These are phyloP conservation scores for Rhizopogon sp. DNA, from an alignment of 768 basidiomycete genomes.

Conservation along the genomic window DNA sequence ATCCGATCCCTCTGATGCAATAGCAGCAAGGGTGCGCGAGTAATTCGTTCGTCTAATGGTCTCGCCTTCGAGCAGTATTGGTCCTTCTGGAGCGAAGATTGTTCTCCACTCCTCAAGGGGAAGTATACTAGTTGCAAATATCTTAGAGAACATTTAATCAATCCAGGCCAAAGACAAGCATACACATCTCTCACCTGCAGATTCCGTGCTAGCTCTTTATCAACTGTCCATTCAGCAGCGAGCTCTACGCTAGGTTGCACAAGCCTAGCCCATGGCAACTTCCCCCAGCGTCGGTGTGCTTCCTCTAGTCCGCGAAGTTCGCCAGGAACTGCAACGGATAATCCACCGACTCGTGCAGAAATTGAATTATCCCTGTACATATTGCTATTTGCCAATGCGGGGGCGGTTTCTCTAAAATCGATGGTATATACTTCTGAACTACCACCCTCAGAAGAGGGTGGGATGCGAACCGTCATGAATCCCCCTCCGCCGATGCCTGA, in stretches of 20 bases:
- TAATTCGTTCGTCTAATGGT: constrained; percentile 67
- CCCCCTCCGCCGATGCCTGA: constrained; percentile 88
- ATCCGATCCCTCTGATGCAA: constrained; percentile 72
- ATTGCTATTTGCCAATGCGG: constrained; percentile 60
- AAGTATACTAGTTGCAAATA: constrained; percentile 53
- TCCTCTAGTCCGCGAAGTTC: constrained; percentile 85
- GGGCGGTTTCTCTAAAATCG: constrained; percentile 89
- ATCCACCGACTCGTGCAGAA: constrained; percentile 65
- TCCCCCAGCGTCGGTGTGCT: constrained; percentile 81
- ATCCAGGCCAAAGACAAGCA: not conserved
- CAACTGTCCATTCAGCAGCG: constrained; percentile 77
- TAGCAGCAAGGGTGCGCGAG: constrained; percentile 66
- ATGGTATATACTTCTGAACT: constrained; percentile 64
- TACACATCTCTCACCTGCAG: constrained; percentile 48
- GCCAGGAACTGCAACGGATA: constrained; percentile 87
- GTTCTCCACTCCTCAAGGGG: constrained; percentile 67
- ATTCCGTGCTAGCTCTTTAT: constrained; percentile 67
- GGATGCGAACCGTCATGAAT: constrained; percentile 79
- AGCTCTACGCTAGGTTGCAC: constrained; percentile 72
- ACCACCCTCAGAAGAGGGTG: constrained; percentile 37
- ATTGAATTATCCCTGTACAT: constrained; percentile 67
- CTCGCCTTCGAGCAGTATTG: constrained; percentile 70
- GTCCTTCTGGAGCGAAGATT: constrained; percentile 80
- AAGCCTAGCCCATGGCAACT: constrained; percentile 70
- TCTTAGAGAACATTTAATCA: constrained; percentile 21